A percentile compares a stretch with the other conserved stretches of the same genome.
These are phyloP conservation scores for Angophora floribunda DNA, from an alignment of 345 rosid genomes.

Conservation along the genomic window DNA sequence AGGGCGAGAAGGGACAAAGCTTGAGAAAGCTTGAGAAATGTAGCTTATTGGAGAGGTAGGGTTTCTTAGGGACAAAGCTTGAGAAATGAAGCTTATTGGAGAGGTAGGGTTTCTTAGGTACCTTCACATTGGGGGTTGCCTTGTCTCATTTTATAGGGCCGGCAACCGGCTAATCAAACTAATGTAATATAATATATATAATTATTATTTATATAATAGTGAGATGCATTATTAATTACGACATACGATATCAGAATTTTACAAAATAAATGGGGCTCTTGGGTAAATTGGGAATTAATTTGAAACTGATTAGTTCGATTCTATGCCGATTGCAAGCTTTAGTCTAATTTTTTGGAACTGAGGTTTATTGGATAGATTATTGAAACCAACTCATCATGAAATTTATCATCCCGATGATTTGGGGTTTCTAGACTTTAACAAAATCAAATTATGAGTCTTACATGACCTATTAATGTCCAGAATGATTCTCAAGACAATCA, in stretches of 20 bases:
- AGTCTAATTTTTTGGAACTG: too few species aligned
- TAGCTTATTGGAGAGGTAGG: neutral
- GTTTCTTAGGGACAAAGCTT: neutral
- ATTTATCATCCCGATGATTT: too few species aligned
- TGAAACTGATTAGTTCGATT: rapidly evolving
- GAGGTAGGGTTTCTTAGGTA: too few species aligned
- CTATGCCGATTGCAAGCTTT: rapidly evolving
- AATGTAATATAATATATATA: too few species aligned
- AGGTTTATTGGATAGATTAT: too few species aligned
- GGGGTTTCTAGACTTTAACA: neutral
- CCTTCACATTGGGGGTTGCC: neutral
- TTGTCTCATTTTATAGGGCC: neutral
- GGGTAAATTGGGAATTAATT: rapidly evolving
- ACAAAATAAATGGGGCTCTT: neutral
- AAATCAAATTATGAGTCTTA: too few species aligned
- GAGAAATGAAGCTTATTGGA: too few species aligned
- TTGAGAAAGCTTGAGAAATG: too few species aligned
- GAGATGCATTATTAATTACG: neutral
- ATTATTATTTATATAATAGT: neutral
- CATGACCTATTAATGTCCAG: too few species aligned
- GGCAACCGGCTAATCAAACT: neutral
- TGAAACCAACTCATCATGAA: neutral
- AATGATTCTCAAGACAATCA: neutral
- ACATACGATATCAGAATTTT: neutral
- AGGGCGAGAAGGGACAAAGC: too few species aligned